Base-by-base conservation (phyloP, 1,139 yeast species). In the Candida anutae region DNA sequence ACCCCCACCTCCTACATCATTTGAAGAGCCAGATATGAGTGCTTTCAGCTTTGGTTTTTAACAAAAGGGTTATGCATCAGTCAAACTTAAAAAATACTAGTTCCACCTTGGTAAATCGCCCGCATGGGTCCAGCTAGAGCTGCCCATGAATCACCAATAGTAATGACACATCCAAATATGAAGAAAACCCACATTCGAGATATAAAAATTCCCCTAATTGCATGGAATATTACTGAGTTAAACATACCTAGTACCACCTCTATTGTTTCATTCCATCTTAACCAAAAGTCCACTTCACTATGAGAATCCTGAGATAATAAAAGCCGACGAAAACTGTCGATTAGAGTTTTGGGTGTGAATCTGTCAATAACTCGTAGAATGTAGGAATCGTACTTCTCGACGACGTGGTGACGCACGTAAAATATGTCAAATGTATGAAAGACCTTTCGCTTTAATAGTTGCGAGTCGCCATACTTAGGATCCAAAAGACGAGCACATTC, bases 21-120 rank as follows among this genome's bases (percentile, higher is more conserved):
- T 77, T 47, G 72, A 67, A 37, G 93, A 81, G 46, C 88, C 88
- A 0, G 90, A 81, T 45, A 79, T 81, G 90, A 76, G 84, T 46
- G 69, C 87, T 0, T 81, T 81, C 46, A 68, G 67, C 33, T 79
- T 79, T 52, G 82, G 81, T 1, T 65, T 62, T 33, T 66, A 33
- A 24, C 24, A 3, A 10, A 8, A n/a, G n/a, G n/a, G 3, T 26
- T 6, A 8, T 17, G 9, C 10, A 10, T 17, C 8, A 8, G 8
- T 17, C 8, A 10, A 17, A 8, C 10, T 12, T 21, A 30, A 26
- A 28, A 28, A n/a, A 28, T 28, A 18, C 24, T 23, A 11, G 19
- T 17, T 8, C 21, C 24, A 6, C 16, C 15, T 15, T 11, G 27
- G 10, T 26, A 21, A 15, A 29, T 25, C 8, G 14, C 21, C 14